Base-by-base conservation (phyloP, 805 yeast species). In the Saturnispora ahearnii region DNA sequence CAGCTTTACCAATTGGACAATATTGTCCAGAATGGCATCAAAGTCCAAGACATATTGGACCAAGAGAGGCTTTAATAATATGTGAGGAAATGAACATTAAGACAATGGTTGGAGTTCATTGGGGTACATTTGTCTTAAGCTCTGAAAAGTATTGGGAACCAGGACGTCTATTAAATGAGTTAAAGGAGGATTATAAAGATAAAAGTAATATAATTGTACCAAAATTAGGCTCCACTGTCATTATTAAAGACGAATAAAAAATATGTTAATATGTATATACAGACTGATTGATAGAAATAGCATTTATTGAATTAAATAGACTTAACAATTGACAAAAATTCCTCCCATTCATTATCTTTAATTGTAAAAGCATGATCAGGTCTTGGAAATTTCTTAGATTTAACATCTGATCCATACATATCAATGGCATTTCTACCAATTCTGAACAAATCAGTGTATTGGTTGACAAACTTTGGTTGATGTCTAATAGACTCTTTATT, bases 1-100 rank as follows among this genome's bases (percentile, higher is more conserved):
- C 90, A 0, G 73, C 91, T 65, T 67, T 91, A 13, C 98, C 98
- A 0, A 88, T 95, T 54, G 98, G 98, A 0, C 96, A 95, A 53
- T 91, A 91, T 64, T 84, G 90, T 57, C 98, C 98, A 0, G 79
- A 84, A 58, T 87, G 96, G 96, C 97, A 90, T 60, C 90, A 91
- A 60, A 77, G 77, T 51, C 91, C 96, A 4, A 77, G 96, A 57
- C 98, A 91, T 62, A 85, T 83, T 45, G 79, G 81, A 45, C 97
- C 98, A 0, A 72, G 68, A 36, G 98, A 91, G 59, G 81, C 90
- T 10, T 54, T 86, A 3, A 70, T 78, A 53, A 82, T 89, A 4
- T 81, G 81, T 75, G 60, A 73, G 13, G 86, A 83, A 54, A 59
- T 88, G 51, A 67, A 74, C 5, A 80, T 87, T 2, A 64, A 73